Conservation (phyloP, 1,284 basidiomycete genomes). For the Marasmius tenuissimus region DNA sequence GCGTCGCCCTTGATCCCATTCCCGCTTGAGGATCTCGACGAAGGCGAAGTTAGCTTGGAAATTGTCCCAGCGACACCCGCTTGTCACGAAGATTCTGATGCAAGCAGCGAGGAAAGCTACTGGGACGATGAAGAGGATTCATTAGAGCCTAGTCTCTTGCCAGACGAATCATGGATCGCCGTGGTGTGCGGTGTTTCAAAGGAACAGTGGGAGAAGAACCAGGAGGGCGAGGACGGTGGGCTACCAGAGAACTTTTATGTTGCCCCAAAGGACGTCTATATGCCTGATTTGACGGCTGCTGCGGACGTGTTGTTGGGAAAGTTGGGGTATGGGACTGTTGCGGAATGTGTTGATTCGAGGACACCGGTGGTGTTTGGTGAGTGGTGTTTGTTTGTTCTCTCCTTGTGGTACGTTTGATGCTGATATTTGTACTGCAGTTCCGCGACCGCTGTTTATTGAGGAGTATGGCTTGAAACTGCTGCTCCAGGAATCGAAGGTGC, state of each 20-base stretch:
- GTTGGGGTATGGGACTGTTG: slow-evolving; percentile 73
- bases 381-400: slow-evolving; percentile 17
- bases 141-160: slow-evolving; percentile 46
- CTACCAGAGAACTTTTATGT: slow-evolving; percentile 74
- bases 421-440: slow-evolving; percentile 42
- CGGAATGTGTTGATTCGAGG: slow-evolving; percentile 67
- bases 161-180: slow-evolving; percentile 72
- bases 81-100: background rate
- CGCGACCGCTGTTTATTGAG: slow-evolving; percentile 76
- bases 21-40: slow-evolving; percentile 9
- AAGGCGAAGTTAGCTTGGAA: background rate
- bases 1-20: slow-evolving; percentile 13
- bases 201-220: slow-evolving; percentile 49
- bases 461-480: slow-evolving; percentile 74
- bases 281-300: slow-evolving; percentile 75
- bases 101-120: background rate
- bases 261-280: slow-evolving; percentile 73
- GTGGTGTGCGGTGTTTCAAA: slow-evolving; percentile 74
- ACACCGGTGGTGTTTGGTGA: slow-evolving; percentile 74
- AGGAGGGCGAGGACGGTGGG: slow-evolving; percentile 29
- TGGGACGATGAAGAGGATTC: slow-evolving; percentile 18
- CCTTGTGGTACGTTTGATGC: background rate
- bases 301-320: slow-evolving; percentile 79
- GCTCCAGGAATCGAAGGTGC: slow-evolving; percentile 45
- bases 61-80: slow-evolving; percentile 29